A percentile compares a stretch with the other conserved stretches of the same genome.
Conservation (phyloP, 2,329 filamentous ascomycete species). For the Ceratocystis papillata region DNA sequence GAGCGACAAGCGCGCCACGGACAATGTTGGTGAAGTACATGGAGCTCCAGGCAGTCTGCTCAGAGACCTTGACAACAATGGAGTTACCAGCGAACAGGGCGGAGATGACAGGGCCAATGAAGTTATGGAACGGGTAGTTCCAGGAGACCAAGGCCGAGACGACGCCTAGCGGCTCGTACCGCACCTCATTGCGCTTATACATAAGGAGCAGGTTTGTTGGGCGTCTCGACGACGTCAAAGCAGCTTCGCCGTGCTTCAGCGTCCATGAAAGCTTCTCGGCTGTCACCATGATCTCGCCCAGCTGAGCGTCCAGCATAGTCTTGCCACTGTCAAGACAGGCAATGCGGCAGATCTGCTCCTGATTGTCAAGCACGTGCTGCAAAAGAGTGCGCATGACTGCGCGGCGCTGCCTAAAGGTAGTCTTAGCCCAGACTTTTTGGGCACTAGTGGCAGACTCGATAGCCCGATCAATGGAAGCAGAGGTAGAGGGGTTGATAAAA, state of each 20-base stretch:
- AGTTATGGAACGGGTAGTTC: constrained; percentile 97
- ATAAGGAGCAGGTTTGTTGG: constrained; percentile 88
- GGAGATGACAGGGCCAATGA: constrained; percentile 82
- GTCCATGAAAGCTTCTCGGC: constrained; percentile 93
- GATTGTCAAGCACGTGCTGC: constrained; percentile 75
- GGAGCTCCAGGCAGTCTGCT: constrained; percentile 90
- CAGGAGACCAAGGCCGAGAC: constrained; percentile 88
- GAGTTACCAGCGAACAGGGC: constrained; percentile 84
- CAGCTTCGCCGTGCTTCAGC: constrained; percentile 75
- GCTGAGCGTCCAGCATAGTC: constrained; percentile 84
- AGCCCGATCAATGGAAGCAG: constrained; percentile 65
- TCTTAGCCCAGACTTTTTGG: constrained; percentile 65
- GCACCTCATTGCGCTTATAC: constrained; percentile 86
- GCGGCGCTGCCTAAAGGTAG: constrained; percentile 65
- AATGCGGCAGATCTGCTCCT: constrained; percentile 72
- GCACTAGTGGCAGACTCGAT: constrained; percentile 63
- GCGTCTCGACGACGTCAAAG: constrained; percentile 57
- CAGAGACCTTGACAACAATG: constrained; percentile 85
- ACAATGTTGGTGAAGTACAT: constrained; percentile 71
- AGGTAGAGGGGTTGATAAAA: constrained; percentile 63
- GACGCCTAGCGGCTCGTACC: constrained; percentile 86
- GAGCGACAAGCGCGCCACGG: constrained; percentile 65
- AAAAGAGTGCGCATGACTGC: constrained; percentile 72
- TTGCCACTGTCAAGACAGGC: constrained; percentile 92
- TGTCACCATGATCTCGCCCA: constrained; percentile 91